Conservation (phyloP, 495 filamentous ascomycete species). For the Neurospora sp. region DNA sequence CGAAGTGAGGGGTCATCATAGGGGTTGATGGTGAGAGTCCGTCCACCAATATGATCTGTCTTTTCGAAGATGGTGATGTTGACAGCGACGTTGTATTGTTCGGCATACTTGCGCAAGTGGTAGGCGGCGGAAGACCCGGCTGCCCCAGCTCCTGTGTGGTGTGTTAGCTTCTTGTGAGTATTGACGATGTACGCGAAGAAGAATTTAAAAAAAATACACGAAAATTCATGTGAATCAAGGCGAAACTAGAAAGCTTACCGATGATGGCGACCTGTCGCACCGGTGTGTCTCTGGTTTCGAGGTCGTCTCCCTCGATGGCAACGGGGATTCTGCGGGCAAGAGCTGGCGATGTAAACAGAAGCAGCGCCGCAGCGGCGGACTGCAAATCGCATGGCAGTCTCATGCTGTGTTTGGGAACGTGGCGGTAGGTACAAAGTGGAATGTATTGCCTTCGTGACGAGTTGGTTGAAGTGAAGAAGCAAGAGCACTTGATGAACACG, state of each 20-base stretch:
- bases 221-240: neutral
- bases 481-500: neutral
- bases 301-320: neutral
- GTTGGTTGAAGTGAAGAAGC: neutral
- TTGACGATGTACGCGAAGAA: constrained; percentile 2
- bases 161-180: constrained; percentile 9
- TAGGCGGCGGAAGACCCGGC: constrained; percentile 83
- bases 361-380: neutral
- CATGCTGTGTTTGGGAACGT: neutral
- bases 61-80: constrained; percentile 89
- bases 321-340: neutral
- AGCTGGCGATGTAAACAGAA: neutral
- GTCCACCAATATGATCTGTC: constrained; percentile 68
- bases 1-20: constrained; percentile 58
- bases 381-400: neutral
- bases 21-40: constrained; percentile 78
- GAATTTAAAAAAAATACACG: neutral
- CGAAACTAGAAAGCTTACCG: constrained; percentile 19
- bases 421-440: neutral
- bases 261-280: constrained; percentile 35
- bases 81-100: constrained; percentile 36
- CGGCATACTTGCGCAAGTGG: constrained; percentile 60
- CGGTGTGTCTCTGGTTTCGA: neutral
- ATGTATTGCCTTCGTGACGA: neutral
- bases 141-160: constrained; percentile 68